phyloP scores from a whole-genome alignment of 176 grass and related monocot genomes.

The Saccharum spontaneum region DNA sequence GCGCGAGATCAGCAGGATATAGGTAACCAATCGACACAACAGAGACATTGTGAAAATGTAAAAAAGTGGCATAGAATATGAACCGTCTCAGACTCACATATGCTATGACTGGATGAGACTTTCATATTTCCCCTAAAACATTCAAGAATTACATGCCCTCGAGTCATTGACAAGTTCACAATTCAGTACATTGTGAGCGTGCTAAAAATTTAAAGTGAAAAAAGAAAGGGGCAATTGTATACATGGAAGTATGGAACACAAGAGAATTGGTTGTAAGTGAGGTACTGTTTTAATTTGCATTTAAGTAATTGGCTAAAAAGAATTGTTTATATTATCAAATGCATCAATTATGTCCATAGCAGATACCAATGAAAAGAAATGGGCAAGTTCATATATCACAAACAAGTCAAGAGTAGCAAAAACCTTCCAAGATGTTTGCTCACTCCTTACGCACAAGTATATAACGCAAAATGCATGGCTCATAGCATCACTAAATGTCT shows the following conservation, averaged over 20 bases:
- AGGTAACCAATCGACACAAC: conserved; percentile 34
- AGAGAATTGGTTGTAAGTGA: neutral
- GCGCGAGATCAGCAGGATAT: conserved; percentile 45
- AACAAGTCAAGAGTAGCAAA: neutral
- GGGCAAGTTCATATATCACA: neutral
- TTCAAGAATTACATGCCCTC: neutral
- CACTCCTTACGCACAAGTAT: neutral
- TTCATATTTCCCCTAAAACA: conserved; percentile 14
- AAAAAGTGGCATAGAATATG: conserved; percentile 12
- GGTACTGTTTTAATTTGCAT: neutral
- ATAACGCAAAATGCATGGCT: neutral
- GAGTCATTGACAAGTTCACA: neutral
- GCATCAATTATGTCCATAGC: neutral
- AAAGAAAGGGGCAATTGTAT: neutral
- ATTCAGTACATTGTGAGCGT: neutral
- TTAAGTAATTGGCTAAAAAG: neutral
- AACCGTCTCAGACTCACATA: conserved; percentile 14
- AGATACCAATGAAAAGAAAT: neutral
- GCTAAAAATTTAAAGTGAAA: neutral
- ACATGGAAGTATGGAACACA: neutral
- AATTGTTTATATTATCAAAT: neutral
- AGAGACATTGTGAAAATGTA: conserved; percentile 19
- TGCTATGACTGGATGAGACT: conserved; percentile 14
- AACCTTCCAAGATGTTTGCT: conserved; percentile 1
- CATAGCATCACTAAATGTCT: neutral